Evolutionary conservation across 164 flowering plant genomes (phyloP), one percentile per base, ranked within the genome.

Genomic region (Brasenia schreberi): DNA sequence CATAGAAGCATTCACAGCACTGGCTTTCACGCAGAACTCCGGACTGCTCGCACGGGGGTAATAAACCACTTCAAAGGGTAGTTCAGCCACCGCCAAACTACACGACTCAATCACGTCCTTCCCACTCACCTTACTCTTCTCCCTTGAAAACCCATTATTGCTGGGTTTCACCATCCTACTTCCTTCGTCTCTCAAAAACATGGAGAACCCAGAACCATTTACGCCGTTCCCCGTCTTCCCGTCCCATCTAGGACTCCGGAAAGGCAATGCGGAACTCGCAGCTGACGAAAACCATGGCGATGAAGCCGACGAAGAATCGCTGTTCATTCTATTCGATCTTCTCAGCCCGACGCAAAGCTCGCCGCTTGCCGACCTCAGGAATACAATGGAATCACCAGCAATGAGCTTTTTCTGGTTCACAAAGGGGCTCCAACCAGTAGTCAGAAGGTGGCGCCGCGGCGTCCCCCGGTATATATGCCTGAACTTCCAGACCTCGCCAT

Each of bases 351-450:
- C 74, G 14, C 71, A 83, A 49, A 87, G 74, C 75, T 78, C 75
- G 6, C 81, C 77, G 5, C 4, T 72, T 27, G 67, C 23, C 7
- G 72, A 74, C 65, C 75, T 78, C 87, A 88, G 82, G 64, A 90
- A 88, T 10, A 90, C 85, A 17, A 83, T 89, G 0, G 89, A 81
- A 67, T 90, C 97, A 0, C 94, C 94, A 1, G 97, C 90, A 1
- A 85, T 73, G 4, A 90, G 80, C 76, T 80, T 85, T 83, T 90
- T 90, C 7, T 67, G 7, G 70, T 88, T 88, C 17, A 90, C 97
- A 66, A 88, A 90, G 82, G 80, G 84, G 72, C 92, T 88, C 97
- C 97, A 90, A 0, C 97, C 97, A 3, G 94, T 90, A 9, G 92
- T 90, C 6, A 90, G 68, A 74, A 90, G 68, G 66, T 90, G 94